Evolutionary conservation across 192 early-diverging fungal genomes (phyloP).

Genomic region (Fimicolochytrium jonesii): DNA sequence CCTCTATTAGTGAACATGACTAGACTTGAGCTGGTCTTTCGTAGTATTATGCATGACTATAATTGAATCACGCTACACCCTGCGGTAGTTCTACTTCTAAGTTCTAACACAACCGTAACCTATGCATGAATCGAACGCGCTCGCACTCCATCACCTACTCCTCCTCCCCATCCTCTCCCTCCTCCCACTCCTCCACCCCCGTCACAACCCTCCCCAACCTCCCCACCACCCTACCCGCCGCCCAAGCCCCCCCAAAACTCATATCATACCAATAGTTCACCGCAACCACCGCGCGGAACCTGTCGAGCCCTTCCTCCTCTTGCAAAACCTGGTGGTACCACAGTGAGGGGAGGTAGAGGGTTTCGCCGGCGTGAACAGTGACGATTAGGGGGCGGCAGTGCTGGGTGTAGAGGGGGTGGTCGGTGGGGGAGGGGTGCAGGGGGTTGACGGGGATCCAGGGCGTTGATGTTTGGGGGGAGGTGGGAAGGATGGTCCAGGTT

Average conservation of each 20-base stretch:
- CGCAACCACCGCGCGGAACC: constrained; percentile 29
- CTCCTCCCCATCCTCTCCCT: not conserved
- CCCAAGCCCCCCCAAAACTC: constrained; percentile 18
- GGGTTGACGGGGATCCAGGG: constrained; percentile 26
- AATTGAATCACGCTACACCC: too few species aligned
- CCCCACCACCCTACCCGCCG: not conserved
- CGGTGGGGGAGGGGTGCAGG: constrained; percentile 12
- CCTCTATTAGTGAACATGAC: too few species aligned
- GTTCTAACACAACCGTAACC: too few species aligned
- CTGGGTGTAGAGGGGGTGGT: not conserved
- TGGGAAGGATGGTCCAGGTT: constrained; percentile 14
- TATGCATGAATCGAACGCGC: too few species aligned
- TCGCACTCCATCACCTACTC: too few species aligned
- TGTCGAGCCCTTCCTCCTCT: constrained; percentile 9
- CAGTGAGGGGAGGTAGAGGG: constrained; percentile 45
- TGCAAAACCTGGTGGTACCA: constrained; percentile 51
- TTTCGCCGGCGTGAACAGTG: constrained; percentile 27
- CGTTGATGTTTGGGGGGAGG: constrained; percentile 1
- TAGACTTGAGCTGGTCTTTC: too few species aligned
- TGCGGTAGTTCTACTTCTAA: too few species aligned
- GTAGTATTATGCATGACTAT: too few species aligned
- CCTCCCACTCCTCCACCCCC: constrained; percentile 17
- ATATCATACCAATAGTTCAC: constrained; percentile 57
- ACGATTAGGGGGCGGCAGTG: constrained; percentile 16
- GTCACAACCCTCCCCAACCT: constrained; percentile 6